phyloP scores from a whole-genome alignment of 768 basidiomycete species.

The Boletellus ananas region DNA sequence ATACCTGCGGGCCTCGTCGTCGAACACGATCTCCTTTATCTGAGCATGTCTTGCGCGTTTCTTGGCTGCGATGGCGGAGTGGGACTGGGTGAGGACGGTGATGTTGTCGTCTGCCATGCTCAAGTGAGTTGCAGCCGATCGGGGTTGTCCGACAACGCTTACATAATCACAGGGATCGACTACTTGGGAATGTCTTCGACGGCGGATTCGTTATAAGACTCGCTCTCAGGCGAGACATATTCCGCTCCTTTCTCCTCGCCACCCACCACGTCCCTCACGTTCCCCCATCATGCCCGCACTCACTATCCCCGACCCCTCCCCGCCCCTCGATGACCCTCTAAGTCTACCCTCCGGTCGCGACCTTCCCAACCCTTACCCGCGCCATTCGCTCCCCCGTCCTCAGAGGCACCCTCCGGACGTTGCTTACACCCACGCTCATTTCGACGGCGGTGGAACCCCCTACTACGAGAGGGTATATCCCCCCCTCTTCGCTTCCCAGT shows the following conservation, averaged over 20 bases:
- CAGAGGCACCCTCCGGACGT: conserved; percentile 16
- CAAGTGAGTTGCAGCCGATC: conserved; percentile 2
- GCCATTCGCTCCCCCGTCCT: conserved; percentile 13
- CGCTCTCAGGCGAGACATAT: conserved; percentile 34
- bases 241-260: conserved; percentile 18
- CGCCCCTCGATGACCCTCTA: conserved; percentile 2
- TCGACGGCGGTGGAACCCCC: conserved; percentile 10
- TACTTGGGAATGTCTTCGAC: conserved; percentile 26
- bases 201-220: conserved; percentile 29
- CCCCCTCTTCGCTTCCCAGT: conserved; percentile 10
- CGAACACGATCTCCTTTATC: conserved; percentile 79
- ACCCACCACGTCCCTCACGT: neutral
- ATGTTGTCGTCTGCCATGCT: conserved; percentile 43
- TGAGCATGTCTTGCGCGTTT: conserved; percentile 62
- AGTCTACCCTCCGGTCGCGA: conserved; percentile 1
- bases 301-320: conserved; percentile 10
- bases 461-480: conserved; percentile 18
- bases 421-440: conserved; percentile 23
- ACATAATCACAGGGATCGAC: conserved; percentile 25
- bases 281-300: conserved; percentile 28
- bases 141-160: conserved; percentile 21
- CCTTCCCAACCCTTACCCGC: conserved; percentile 22
- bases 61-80: conserved; percentile 62
- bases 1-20: conserved; percentile 79
- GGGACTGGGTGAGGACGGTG: conserved; percentile 57